Base-by-base conservation (phyloP, 495 filamentous ascomycete species). In the Thozetella sp. region DNA sequence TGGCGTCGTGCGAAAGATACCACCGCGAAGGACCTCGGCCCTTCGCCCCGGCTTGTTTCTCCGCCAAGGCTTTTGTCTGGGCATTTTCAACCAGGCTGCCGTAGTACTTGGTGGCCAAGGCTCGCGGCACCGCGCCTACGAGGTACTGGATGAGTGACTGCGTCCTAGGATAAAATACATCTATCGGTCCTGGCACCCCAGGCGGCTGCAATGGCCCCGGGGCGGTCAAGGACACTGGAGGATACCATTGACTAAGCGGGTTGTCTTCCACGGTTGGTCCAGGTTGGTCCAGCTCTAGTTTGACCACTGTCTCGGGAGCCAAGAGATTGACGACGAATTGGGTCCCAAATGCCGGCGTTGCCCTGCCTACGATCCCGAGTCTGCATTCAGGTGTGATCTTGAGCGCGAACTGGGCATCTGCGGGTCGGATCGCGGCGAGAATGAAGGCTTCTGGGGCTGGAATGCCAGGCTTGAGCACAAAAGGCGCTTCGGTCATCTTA, bases 331-430 rank as follows among this genome's bases (percentile, higher is more conserved):
- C 60, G 30, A 61, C 54, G 58, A 66, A 76, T 51, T 63, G 53
- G 11, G 75, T 74, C 46, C 64, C 66, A 13, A 68, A 63, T 20
- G 58, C 55, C 0, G 66, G 65, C 17, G 65, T 52, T 0, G 75
- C 60, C 4, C 62, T 68, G 53, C 65, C 64, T 1, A 71, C 60
- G n/a, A 71, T 66, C 48, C 67, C 69, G 3, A 81, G 54, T 13
- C 68, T 64, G 3, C 65, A 62, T 1, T 68, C 64, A 0, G 74
- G 69, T 2, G 76, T 76, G 55, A 81, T 71, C n/a, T 60, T 67
- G 2, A 81, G 55, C 50, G 75, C 75, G 55, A 75, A 77, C 11
- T 73, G 65, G 20, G 69, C 68, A 0, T 58, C 51, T 0, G 67
- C 54, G 3, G 69, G 67, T n/a, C 54, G 56, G 25, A 72, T 53